A percentile compares a stretch with the other conserved stretches of the same genome.
Evolutionary conservation across 2,329 filamentous ascomycete species (phyloP).

Genomic region (Plenodomus lindquistii): DNA sequence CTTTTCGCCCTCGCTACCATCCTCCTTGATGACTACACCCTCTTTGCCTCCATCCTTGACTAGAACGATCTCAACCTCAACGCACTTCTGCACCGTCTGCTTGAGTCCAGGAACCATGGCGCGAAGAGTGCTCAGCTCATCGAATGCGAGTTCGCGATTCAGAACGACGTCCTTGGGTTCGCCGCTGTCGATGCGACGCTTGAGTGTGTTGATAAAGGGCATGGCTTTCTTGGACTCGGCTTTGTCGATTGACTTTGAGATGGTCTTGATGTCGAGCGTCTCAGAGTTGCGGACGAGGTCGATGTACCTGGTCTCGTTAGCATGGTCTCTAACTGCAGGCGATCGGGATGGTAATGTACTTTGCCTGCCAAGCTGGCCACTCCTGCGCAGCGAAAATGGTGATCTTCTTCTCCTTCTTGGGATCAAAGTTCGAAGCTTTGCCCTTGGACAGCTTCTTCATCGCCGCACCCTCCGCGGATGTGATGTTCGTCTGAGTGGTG

Average conservation of each 20-base stretch:
- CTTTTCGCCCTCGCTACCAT: conserved; percentile 61
- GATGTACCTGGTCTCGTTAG: conserved; percentile 31
- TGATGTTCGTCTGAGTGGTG: conserved; percentile 74
- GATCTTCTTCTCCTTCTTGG: conserved; percentile 88
- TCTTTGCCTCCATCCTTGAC: conserved; percentile 73
- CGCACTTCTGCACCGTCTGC: conserved; percentile 71
- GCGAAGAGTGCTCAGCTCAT: conserved; percentile 74
- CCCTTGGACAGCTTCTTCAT: conserved; percentile 92
- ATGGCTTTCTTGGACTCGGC: conserved; percentile 96
- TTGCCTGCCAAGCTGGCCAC: conserved; percentile 89
- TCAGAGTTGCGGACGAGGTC: conserved; percentile 33
- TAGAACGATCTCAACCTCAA: conserved; percentile 70
- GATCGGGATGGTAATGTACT: conserved; percentile 63
- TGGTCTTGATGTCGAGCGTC: conserved; percentile 76
- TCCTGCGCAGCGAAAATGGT: conserved; percentile 79
- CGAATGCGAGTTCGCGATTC: conserved; percentile 81
- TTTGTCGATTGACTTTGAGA: conserved; percentile 79
- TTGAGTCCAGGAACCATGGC: conserved; percentile 81
- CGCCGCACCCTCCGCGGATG: conserved; percentile 79
- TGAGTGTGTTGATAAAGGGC: conserved; percentile 89
- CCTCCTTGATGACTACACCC: conserved; percentile 59
- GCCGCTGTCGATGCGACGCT: conserved; percentile 73
- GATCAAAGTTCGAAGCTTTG: conserved; percentile 82
- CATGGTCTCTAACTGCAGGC: background rate
- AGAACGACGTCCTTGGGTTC: conserved; percentile 74